Evolutionary conservation across 2,329 filamentous ascomycete genomes (phyloP).

Genomic region (Colletotrichum sp.): DNA sequence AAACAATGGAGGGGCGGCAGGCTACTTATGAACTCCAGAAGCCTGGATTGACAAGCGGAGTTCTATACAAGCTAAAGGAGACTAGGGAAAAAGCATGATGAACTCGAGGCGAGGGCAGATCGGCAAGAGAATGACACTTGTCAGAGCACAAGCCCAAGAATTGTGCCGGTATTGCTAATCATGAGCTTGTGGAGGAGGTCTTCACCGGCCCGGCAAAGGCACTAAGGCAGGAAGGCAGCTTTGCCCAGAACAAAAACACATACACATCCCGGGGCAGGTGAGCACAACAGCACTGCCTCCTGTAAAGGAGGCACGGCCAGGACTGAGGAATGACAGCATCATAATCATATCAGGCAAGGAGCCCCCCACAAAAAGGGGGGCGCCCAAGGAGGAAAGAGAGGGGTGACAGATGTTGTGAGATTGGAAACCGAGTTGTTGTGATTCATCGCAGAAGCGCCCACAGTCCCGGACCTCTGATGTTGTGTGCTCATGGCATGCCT

Average conservation of each 20-base stretch:
- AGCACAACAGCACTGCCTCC: neutral
- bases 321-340: neutral
- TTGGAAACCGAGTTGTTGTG: neutral
- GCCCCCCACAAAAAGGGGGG: neutral
- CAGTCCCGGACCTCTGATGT: slow-evolving; percentile 1
- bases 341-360: neutral
- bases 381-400: neutral
- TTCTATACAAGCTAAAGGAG: neutral
- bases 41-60: neutral
- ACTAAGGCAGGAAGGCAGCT: neutral
- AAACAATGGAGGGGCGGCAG: neutral
- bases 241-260: slow-evolving; percentile 1
- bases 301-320: neutral
- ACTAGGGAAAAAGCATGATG: neutral
- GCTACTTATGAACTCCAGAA: slow-evolving; percentile 7
- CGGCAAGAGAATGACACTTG: neutral
- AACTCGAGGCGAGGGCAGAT: neutral
- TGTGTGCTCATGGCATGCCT: neutral
- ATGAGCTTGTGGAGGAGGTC: neutral
- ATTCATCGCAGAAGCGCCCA: slow-evolving; percentile 4
- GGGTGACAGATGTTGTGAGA: neutral
- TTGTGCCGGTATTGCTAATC: neutral
- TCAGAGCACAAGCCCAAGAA: neutral
- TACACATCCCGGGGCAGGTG: neutral
- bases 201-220: neutral